Base-by-base conservation (phyloP, 1,284 basidiomycete species). In the Rhodotorula sp. region DNA sequence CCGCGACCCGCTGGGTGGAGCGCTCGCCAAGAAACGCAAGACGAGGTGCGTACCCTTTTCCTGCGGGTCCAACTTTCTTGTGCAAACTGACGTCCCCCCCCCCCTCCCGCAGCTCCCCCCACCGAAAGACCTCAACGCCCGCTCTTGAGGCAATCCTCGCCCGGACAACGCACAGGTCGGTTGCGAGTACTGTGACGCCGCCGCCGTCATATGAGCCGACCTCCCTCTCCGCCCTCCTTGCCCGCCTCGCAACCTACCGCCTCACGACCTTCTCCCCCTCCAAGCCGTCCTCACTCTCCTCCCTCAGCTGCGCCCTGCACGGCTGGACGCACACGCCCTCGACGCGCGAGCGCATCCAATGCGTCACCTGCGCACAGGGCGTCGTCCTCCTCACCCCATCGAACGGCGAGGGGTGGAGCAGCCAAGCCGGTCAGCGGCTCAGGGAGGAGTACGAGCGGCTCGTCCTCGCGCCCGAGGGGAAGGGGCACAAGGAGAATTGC, bases 111-210 rank as follows among this genome's bases (percentile, higher is more conserved):
- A 56, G 59, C 41, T 22, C 53, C 19, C 57, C 61, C 53, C 53
- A 44, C 53, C 50, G 37, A 12, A 51, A n/a, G 37, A 64, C 56
- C 34, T 72, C 70, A 22, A 72, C 70, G 3, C 66, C 66, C 19
- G 64, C 63, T 15, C 70, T 72, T 41, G 66, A 72, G 54, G 63
- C 66, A 37, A 51, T 72, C 61, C 64, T 71, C 44, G 51, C 70
- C 8, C 66, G 58, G 32, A 37, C 57, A 8, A 2, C 51, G 9
- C n/a, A 32, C 27, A 50, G 58, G 5, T 48, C 51, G 9, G n/a
- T 34, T 1, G 59, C 71, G 21, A 48, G 50, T 29, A 37, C 46
- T 3, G 57, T 57, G 1, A 29, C 39, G 8, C 53, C 67, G 17
- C 56, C 65, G 4, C n/a, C 62, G 2, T 51, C 61, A 6, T 73